These are phyloP conservation scores for Fusarium sublunatum DNA, from an alignment of 2,329 filamentous ascomycete species.

Conservation along the genomic window DNA sequence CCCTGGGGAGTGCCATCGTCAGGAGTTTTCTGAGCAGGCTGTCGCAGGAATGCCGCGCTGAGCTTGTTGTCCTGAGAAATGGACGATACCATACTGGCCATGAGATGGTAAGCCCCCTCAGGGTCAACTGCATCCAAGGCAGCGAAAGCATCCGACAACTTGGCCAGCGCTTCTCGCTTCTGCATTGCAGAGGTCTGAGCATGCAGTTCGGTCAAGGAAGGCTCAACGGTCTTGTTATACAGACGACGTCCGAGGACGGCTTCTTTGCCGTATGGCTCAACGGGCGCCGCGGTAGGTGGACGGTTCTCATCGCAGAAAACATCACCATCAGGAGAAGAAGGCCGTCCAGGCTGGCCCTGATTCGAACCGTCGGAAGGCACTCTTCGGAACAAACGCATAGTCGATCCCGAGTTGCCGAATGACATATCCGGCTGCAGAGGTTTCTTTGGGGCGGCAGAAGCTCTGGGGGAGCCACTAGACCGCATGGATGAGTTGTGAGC, in stretches of 20 bases:
- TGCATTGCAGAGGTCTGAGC: constrained; percentile 75
- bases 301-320: constrained; percentile 72
- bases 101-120: constrained; percentile 86
- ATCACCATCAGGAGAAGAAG: constrained; percentile 55
- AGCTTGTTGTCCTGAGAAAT: constrained; percentile 78
- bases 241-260: constrained; percentile 82
- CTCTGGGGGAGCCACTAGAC: constrained; percentile 57
- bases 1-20: constrained; percentile 62
- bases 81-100: constrained; percentile 80
- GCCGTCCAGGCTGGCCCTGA: constrained; percentile 53
- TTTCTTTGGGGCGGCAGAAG: constrained; percentile 69
- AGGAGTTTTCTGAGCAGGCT: constrained; percentile 55
- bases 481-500: constrained; percentile 50
- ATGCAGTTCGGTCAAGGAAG: constrained; percentile 84
- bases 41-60: constrained; percentile 58
- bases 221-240: constrained; percentile 84
- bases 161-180: constrained; percentile 85
- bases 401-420: constrained; percentile 93
- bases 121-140: constrained; percentile 88
- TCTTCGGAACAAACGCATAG: constrained; percentile 89
- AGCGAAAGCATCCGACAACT: constrained; percentile 86
- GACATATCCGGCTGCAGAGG: constrained; percentile 90
- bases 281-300: constrained; percentile 60
- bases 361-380: constrained; percentile 77
- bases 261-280: constrained; percentile 78